phyloP scores from a whole-genome alignment of 768 basidiomycete species.

The Suillus lakei region DNA sequence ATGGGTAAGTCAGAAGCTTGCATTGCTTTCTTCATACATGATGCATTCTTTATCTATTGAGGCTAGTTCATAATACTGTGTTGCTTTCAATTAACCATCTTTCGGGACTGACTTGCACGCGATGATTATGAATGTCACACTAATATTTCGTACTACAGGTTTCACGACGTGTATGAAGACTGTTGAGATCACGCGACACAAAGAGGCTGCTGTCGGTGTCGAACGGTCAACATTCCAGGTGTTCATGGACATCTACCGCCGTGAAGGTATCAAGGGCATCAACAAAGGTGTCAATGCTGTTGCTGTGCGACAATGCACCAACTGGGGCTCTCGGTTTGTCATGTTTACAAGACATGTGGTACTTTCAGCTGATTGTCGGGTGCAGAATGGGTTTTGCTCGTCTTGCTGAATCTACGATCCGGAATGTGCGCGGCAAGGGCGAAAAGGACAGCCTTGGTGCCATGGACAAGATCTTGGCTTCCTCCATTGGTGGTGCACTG shows the following conservation, averaged over 20 bases:
- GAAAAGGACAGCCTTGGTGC: conserved; percentile 77
- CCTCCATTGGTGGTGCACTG: conserved; percentile 90
- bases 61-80: conserved; percentile 26
- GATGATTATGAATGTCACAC: conserved; percentile 1
- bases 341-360: neutral
- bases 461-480: conserved; percentile 86
- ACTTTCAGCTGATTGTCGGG: conserved; percentile 14
- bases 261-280: conserved; percentile 93
- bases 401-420: conserved; percentile 82
- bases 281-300: conserved; percentile 99
- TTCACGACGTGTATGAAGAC: conserved; percentile 99
- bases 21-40: conserved; percentile 15
- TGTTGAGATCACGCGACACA: conserved; percentile 94
- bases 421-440: conserved; percentile 75
- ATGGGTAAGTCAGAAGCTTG: conserved; percentile 77
- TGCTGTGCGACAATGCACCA: conserved; percentile 89
- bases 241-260: conserved; percentile 92
- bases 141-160: conserved; percentile 51
- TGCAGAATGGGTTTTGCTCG: conserved; percentile 95
- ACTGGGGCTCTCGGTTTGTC: conserved; percentile 87
- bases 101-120: conserved; percentile 13
- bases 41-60: conserved; percentile 17
- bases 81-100: conserved; percentile 19
- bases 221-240: conserved; percentile 94
- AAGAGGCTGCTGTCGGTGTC: conserved; percentile 82